Base-by-base conservation (phyloP, 2,329 filamentous ascomycete genomes). In the Xylaria sp. region DNA sequence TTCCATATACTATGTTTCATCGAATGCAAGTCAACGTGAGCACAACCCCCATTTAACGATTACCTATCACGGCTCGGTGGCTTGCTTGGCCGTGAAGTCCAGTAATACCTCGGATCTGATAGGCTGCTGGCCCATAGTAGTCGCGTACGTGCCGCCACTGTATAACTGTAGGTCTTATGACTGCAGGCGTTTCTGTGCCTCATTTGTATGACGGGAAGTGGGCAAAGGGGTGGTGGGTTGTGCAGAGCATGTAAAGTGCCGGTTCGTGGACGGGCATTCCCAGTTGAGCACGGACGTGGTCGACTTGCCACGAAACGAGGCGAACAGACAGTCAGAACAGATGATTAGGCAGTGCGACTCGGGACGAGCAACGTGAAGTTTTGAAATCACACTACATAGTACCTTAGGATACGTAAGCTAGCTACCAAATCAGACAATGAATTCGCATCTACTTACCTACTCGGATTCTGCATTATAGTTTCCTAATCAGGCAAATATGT, bases 341-440 rank as follows among this genome's bases (percentile, higher is more conserved):
- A 30, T 30, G 39, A 50, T 47, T 65, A 61, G 61, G 48, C 51
- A 60, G 53, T 61, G 57, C 61, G 61, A 65, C 51, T 45, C 34
- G 34, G 34, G 24, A 27, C 17, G 21, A 17, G 42, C 12, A 30
- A 5, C 21, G 30, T n/a, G 42, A 30, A 19, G 24, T 55, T 36
- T 55, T n/a, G 56, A 56, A 64, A 60, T 48, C 55, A 55, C 42
- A 27, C 24, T 27, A 27, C 55, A 55, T 50, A 27, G 2, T 27
- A 27, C 24, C 4, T 27, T 4, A 47, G 55, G 61, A 58, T 65
- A 61, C 64, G 62, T 58, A 65, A 68, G 56, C 57, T 55, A 56
- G 39, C 57, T 19, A 36, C 57, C 42, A 36, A 57, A 58, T 57
- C 62, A 45, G 57, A 36, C 56, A 58, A 57, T 54, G 11, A 47